These are phyloP conservation scores for Penicillium sp. DNA, from an alignment of 2,329 filamentous ascomycete species.

Conservation along the genomic window DNA sequence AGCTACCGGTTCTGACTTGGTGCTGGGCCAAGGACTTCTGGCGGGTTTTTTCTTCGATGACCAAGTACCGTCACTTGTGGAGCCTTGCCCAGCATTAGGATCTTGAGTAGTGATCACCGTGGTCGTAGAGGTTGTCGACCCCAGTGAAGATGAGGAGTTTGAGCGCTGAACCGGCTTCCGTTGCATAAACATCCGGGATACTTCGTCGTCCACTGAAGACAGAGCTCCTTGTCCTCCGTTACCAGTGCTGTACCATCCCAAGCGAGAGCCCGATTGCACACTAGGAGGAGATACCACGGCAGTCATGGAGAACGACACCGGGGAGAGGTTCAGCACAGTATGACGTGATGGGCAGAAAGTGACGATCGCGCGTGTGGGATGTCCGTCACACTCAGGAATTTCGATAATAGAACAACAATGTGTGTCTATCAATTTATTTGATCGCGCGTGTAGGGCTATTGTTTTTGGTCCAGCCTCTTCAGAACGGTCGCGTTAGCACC, in stretches of 20 bases:
- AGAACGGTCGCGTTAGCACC: conserved; percentile 36
- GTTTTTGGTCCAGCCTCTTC: conserved; percentile 23
- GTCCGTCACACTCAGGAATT: neutral
- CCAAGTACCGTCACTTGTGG: conserved; percentile 41
- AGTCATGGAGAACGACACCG: conserved; percentile 56
- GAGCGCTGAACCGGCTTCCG: conserved; percentile 83
- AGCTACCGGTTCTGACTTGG: conserved; percentile 66
- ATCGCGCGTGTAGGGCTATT: conserved; percentile 12
- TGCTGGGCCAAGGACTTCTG: conserved; percentile 62
- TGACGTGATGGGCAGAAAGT: conserved; percentile 8
- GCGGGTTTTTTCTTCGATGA: conserved; percentile 49
- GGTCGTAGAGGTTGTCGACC: conserved; percentile 59
- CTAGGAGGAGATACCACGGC: conserved; percentile 66
- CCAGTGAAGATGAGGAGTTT: conserved; percentile 86
- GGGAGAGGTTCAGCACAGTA: conserved; percentile 13
- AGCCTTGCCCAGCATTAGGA: conserved; percentile 39
- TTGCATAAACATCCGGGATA: conserved; percentile 83
- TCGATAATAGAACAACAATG: neutral
- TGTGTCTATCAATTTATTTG: neutral
- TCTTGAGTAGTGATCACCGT: conserved; percentile 39
- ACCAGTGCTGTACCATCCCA: conserved; percentile 61
- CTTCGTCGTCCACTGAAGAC: conserved; percentile 80
- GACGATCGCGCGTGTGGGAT: conserved; percentile 9
- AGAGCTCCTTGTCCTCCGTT: conserved; percentile 61
- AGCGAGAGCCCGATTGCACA: conserved; percentile 61